A percentile compares a stretch with the other conserved stretches of the same genome.
phyloP scores from a whole-genome alignment of 768 basidiomycete genomes.

The Favolaschia claudopus region DNA sequence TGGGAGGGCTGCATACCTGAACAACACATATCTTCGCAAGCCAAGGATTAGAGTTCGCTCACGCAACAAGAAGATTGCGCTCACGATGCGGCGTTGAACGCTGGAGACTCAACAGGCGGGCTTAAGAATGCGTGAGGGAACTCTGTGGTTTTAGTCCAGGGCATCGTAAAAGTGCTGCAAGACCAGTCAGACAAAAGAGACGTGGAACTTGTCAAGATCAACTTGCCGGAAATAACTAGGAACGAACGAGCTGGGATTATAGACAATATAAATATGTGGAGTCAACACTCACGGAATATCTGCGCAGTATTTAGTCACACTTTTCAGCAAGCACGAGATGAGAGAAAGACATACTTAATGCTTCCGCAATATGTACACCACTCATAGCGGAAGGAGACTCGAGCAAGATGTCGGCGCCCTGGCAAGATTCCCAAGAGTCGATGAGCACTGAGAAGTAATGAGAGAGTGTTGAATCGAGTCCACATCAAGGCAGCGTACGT shows the following conservation, averaged over 20 bases:
- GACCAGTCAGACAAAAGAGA: constrained; percentile 50
- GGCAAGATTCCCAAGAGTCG: constrained; percentile 69
- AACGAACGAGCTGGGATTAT: too few relatives aligned
- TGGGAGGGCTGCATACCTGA: constrained; percentile 50
- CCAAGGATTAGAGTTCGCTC: background rate
- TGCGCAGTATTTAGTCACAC: constrained; percentile 21
- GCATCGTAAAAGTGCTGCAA: constrained; percentile 68
- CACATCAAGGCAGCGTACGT: constrained; percentile 44
- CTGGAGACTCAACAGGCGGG: constrained; percentile 68
- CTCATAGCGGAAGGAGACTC: constrained; percentile 76
- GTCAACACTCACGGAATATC: too few relatives aligned
- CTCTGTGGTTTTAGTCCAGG: constrained; percentile 65
- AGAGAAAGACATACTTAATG: constrained; percentile 49
- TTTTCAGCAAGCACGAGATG: background rate
- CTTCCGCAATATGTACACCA: constrained; percentile 77
- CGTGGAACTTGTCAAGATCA: constrained; percentile 3
- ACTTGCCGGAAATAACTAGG: background rate
- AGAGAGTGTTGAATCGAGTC: background rate
- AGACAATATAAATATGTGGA: too few relatives aligned
- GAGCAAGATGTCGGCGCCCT: constrained; percentile 70
- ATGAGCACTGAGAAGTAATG: constrained; percentile 53
- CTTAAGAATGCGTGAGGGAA: constrained; percentile 73
- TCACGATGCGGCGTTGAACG: constrained; percentile 67
- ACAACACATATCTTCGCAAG: constrained; percentile 58
- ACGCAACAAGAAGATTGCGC: constrained; percentile 26